Evolutionary conservation across 805 yeast genomes (phyloP), one percentile per base, ranked within the genome.

Genomic region (Yarrowia divulgata): DNA sequence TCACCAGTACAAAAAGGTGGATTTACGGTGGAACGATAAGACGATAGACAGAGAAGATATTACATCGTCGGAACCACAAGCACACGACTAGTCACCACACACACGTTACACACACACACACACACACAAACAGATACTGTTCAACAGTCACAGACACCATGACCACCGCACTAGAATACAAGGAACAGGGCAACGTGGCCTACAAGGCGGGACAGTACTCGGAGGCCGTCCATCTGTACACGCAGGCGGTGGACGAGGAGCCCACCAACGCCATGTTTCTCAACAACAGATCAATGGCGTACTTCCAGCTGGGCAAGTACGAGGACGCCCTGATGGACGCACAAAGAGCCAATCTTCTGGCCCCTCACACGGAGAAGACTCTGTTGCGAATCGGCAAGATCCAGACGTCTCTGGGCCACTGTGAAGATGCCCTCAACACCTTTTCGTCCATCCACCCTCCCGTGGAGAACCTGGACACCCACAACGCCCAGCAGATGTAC

Each of bases 231-330:
- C 73, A 71, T 10, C 71, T 72, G 40, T 79, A 80, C 72, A 52
- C 79, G 3, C 74, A 74, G 71, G 84, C 83, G 14, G 69, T 81
- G 12, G 73, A 73, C 42, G 69, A 72, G n/a, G 82, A 77, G 58
- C 79, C 81, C n/a, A 69, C 69, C 39, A 77, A 75, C 67, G 75
- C 81, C 2, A 73, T 76, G 10, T 77, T 78, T 68, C 75, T 75
- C 46, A 81, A 82, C 13, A 81, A 81, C 73, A 72, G 84, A 42
- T 70, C 77, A 14, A 79, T 81, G 74, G 82, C 84, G 2, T 72
- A 73, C 55, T 74, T 79, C 77, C 81, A 80, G 66, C 72, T 73
- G 16, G 72, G 72, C 19, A 72, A 75, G 69, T 79, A 75, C 69
- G 73, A 71, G 9, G 72, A 69, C 34, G 84, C 84, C 10, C 73